phyloP scores from a whole-genome alignment of 352 stramenopile species.

The Globisporangium solare region DNA sequence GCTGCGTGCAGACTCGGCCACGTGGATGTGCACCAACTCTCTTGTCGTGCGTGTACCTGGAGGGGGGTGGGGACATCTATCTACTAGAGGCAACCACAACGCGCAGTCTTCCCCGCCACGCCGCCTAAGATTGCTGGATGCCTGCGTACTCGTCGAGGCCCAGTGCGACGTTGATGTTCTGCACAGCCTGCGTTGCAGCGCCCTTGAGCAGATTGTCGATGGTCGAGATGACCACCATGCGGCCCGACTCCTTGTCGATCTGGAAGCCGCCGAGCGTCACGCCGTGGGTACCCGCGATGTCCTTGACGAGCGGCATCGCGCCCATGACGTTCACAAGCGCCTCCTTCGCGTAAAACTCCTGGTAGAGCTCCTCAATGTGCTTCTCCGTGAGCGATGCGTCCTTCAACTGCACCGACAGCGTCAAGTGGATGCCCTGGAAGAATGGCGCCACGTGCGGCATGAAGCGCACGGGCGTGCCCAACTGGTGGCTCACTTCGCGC shows the following conservation, averaged over 20 bases:
- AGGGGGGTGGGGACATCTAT: conserved; percentile 2
- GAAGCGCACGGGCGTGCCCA: conserved; percentile 84
- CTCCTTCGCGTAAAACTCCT: conserved; percentile 81
- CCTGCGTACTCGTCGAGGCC: conserved; percentile 86
- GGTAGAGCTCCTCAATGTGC: conserved; percentile 69
- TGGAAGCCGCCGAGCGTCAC: conserved; percentile 85
- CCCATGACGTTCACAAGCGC: conserved; percentile 76
- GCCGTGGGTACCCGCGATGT: conserved; percentile 72
- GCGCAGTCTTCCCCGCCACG: too few relatives aligned
- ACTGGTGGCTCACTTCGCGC: conserved; percentile 78
- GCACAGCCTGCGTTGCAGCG: conserved; percentile 89
- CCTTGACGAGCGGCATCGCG: conserved; percentile 69
- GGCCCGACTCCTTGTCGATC: conserved; percentile 77
- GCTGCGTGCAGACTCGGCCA: not conserved
- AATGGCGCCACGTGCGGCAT: conserved; percentile 92
- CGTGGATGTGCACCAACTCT: not conserved
- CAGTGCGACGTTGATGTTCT: conserved; percentile 94
- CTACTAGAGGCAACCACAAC: not conserved
- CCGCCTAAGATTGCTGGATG: conserved; percentile 27
- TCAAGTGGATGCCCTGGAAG: conserved; percentile 93
- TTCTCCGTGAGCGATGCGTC: conserved; percentile 63
- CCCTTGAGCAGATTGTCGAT: conserved; percentile 96
- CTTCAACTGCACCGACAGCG: conserved; percentile 75
- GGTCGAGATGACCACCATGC: conserved; percentile 82
- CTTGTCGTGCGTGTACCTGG: not conserved